Base-by-base conservation (phyloP, 208 protist species). In the Acanthamoeba sp. region DNA sequence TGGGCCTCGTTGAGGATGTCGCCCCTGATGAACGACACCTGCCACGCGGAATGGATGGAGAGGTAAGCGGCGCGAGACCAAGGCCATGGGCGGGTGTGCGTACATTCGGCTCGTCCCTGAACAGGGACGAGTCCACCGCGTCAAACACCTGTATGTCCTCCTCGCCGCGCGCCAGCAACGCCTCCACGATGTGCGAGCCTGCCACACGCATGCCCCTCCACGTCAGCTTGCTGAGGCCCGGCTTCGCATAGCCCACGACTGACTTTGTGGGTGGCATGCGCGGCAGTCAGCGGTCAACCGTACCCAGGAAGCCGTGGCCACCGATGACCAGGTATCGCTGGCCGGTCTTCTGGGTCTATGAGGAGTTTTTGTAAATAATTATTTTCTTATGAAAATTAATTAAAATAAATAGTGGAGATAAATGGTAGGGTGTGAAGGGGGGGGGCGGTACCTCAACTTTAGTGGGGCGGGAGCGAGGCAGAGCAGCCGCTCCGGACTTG, bases 171-270 rank as follows among this genome's bases (percentile, higher is more conserved):
- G 80, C 80, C 16, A 88, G 80, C 38, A 88, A 27, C 7, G 45
- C 80, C 50, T 88, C 80, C 42, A 88, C 80, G n/a, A 88, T 55
- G 80, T 88, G 80, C 16, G 80, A 88, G n/a, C 73, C 62, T 69
- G 62, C 5, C 22, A 69, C 62, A 18, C 62, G 62, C n/a, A 27
- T 9, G 45, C 45, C 45, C 6, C 45, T 48, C 45, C 45, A n/a
- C n/a, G n/a, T n/a, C n/a, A n/a, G n/a, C n/a, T n/a, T n/a, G 55
- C 12, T 62, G 22, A 27, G 16, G 16, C 55, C n/a, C n/a, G n/a
- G n/a, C n/a, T n/a, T n/a, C n/a, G n/a, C n/a, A n/a, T n/a, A n/a
- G n/a, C 45, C 6, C 10, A 48, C 45, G 6, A 34, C 22, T 69
- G 16, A 62, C 12, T 62, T 22, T 22, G 55, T 62, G 55, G 22